A percentile compares a stretch with the other conserved stretches of the same genome.
Evolutionary conservation across 768 basidiomycete genomes (phyloP).

Genomic region (Collybiopsis confluens): DNA sequence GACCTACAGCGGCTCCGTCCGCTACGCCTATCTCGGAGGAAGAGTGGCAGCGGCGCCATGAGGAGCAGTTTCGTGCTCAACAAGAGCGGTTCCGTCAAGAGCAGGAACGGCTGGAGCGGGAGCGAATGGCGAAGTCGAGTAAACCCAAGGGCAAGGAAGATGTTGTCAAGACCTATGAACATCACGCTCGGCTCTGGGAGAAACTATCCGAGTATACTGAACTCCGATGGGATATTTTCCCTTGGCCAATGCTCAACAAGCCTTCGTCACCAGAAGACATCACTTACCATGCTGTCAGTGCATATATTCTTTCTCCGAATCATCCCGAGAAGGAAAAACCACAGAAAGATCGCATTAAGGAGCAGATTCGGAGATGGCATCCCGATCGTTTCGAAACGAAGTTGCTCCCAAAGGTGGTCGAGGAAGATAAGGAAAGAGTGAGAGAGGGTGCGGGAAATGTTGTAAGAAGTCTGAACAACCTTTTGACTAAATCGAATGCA

Average conservation of each 20-base stretch:
- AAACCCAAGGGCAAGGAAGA: conserved; percentile 55
- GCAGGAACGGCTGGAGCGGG: conserved; percentile 54
- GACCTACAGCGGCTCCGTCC: conserved; percentile 22
- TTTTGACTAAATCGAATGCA: conserved; percentile 51
- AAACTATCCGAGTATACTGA: conserved; percentile 35
- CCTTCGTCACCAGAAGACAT: conserved; percentile 60
- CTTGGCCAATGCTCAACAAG: conserved; percentile 67
- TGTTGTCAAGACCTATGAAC: conserved; percentile 48
- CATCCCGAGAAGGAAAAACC: conserved; percentile 50
- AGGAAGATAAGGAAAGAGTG: conserved; percentile 61
- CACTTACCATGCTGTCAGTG: conserved; percentile 47
- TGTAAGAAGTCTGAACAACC: conserved; percentile 65
- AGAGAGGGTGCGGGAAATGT: conserved; percentile 71
- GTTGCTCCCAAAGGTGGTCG: conserved; percentile 57
- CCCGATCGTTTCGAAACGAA: conserved; percentile 80
- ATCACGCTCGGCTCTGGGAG: conserved; percentile 61
- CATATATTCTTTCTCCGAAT: conserved; percentile 57
- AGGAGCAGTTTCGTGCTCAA: conserved; percentile 58
- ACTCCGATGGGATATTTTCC: conserved; percentile 64
- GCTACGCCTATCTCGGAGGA: conserved; percentile 26
- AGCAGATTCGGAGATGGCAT: conserved; percentile 74
- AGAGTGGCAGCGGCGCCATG: conserved; percentile 62
- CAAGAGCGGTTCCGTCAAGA: conserved; percentile 67
- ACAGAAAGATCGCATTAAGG: conserved; percentile 70
- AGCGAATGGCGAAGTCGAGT: conserved; percentile 29